Evolutionary conservation across 331 rosid genomes (phyloP).

Genomic region (Ulmus americana): DNA sequence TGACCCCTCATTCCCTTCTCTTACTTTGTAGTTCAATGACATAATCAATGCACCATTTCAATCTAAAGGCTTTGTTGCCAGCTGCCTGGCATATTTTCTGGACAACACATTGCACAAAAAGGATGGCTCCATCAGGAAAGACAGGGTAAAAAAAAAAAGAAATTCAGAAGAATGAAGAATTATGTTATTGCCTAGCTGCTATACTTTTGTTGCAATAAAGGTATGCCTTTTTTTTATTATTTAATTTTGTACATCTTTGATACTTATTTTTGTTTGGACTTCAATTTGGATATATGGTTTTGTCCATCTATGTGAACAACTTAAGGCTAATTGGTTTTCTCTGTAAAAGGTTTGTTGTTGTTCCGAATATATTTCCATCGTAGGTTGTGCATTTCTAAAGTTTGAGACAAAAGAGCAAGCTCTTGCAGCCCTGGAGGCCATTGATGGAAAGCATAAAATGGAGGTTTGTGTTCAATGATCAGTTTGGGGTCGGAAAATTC

Average conservation of each 20-base stretch:
- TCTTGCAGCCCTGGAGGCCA: conserved; percentile 74
- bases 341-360: neutral
- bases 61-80: conserved; percentile 88
- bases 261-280: no score
- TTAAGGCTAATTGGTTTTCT: conserved; percentile 11
- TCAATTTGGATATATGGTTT: no score
- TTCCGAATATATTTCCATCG: conserved; percentile 10
- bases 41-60: conserved; percentile 83
- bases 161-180: no score
- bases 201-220: no score
- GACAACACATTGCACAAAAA: conserved; percentile 86
- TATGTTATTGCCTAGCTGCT: no score
- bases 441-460: conserved; percentile 92
- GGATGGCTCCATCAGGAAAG: conserved; percentile 52
- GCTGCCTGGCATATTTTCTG: conserved; percentile 67
- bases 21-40: conserved; percentile 70
- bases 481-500: conserved; percentile 6
- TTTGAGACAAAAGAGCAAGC: conserved; percentile 97
- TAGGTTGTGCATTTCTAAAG: conserved; percentile 96
- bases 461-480: conserved; percentile 54
- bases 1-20: conserved; percentile 1
- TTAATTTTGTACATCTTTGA: no score
- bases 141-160: no score
- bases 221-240: no score
- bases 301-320: no score